phyloP scores from a whole-genome alignment of 2,329 filamentous ascomycete species.

The Hyphodiscus sp. region DNA sequence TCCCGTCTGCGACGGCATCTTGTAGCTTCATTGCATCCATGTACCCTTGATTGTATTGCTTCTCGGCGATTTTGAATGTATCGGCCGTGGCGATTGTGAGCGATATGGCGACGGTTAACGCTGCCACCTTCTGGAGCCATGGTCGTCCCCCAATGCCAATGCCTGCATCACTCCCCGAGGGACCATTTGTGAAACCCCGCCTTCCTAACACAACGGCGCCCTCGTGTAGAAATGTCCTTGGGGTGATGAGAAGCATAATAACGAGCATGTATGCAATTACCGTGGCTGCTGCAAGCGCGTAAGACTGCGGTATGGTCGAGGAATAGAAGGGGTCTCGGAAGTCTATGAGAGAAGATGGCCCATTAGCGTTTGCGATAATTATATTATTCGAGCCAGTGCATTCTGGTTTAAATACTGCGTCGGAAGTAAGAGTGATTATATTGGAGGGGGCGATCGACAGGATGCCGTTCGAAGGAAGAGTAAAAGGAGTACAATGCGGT shows the following conservation, averaged over 20 bases:
- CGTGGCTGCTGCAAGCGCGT: constrained; percentile 85
- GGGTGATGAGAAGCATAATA: constrained; percentile 83
- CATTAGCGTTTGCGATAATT: constrained; percentile 18
- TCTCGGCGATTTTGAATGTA: constrained; percentile 77
- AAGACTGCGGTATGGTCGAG: constrained; percentile 86
- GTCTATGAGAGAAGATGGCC: constrained; percentile 35
- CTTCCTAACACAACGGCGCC: constrained; percentile 75
- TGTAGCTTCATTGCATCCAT: constrained; percentile 76
- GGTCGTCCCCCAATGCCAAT: constrained; percentile 86
- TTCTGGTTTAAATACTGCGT: constrained; percentile 42
- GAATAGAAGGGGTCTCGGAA: constrained; percentile 86
- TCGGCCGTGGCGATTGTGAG: constrained; percentile 90
- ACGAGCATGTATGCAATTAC: constrained; percentile 83
- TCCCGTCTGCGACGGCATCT: constrained; percentile 70
- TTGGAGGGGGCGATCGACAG: constrained; percentile 33
- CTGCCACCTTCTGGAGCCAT: constrained; percentile 82
- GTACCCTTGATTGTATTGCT: constrained; percentile 72
- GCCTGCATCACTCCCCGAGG: constrained; percentile 58
- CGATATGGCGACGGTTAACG: constrained; percentile 70
- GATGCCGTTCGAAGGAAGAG: constrained; percentile 52
- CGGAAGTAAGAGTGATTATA: constrained; percentile 36
- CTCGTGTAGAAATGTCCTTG: constrained; percentile 86
- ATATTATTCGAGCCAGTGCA: constrained; percentile 37
- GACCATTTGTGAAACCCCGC: constrained; percentile 78
- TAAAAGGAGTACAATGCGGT: constrained; percentile 55